Conservation (phyloP, 2,329 filamentous ascomycete species). For the Pseudocercospora eumusae region DNA sequence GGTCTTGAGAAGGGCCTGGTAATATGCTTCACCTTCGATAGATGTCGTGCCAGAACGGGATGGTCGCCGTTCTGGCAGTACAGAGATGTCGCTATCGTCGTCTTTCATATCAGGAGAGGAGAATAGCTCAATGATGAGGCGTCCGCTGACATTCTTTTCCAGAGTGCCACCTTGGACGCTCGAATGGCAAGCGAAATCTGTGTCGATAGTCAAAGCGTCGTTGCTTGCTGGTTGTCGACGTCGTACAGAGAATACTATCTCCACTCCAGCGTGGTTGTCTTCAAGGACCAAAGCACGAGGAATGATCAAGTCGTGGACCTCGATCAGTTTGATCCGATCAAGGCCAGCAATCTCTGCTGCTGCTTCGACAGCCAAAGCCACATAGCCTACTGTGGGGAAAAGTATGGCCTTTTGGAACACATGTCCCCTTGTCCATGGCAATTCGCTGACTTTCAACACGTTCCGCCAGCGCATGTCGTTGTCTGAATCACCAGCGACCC, state of each 20-base stretch:
- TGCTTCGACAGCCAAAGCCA: conserved; percentile 31
- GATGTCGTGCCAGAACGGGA: conserved; percentile 25
- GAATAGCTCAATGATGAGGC: conserved; percentile 23
- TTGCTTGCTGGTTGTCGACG: conserved; percentile 22
- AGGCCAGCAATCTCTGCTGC: conserved; percentile 21
- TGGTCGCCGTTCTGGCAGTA: conserved; percentile 23
- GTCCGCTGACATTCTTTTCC: conserved; percentile 24
- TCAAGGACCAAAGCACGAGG: conserved; percentile 25
- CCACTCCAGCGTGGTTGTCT: conserved; percentile 24
- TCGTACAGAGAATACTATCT: conserved; percentile 35
- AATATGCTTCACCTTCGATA: conserved; percentile 27
- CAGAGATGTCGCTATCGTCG: neutral
- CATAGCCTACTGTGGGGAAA: conserved; percentile 38
- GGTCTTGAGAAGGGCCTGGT: conserved; percentile 24
- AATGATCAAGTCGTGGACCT: conserved; percentile 24
- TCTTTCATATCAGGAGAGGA: conserved; percentile 4
- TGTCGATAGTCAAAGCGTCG: conserved; percentile 42
- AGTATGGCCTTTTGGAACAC: conserved; percentile 37
- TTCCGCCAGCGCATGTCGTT: conserved; percentile 26
- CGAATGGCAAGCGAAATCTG: conserved; percentile 21
- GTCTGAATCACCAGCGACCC: conserved; percentile 22
- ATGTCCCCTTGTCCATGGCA: conserved; percentile 41
- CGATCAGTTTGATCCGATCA: conserved; percentile 23
- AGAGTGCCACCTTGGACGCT: conserved; percentile 19
- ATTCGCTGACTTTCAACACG: conserved; percentile 26